Evolutionary conservation across 768 basidiomycete species (phyloP).

Genomic region (Tricholoma sp.): DNA sequence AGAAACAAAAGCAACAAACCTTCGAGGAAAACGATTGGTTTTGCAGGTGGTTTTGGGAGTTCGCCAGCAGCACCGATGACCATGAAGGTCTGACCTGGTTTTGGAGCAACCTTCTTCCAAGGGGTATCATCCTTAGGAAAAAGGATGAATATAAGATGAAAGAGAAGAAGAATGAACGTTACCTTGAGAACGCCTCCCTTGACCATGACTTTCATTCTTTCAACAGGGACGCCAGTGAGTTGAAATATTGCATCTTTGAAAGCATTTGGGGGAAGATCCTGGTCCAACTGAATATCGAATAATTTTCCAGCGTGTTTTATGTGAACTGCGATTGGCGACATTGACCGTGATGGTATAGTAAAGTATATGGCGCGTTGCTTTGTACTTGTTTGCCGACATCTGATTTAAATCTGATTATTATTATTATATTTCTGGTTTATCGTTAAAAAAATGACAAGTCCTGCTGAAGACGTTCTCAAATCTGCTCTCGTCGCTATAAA

Average conservation of each 20-base stretch:
- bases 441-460: no score
- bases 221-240: slow-evolving; percentile 79
- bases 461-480: slow-evolving; percentile 61
- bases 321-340: slow-evolving; percentile 70
- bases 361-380: slow-evolving; percentile 7
- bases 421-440: no score
- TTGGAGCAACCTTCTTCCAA: slow-evolving; percentile 80
- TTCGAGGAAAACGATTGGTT: slow-evolving; percentile 80
- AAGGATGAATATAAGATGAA: background rate
- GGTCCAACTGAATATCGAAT: slow-evolving; percentile 66
- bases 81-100: slow-evolving; percentile 84
- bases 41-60: slow-evolving; percentile 80
- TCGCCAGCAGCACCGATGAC: slow-evolving; percentile 93
- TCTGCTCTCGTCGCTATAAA: slow-evolving; percentile 50
- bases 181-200: slow-evolving; percentile 91
- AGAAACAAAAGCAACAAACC: slow-evolving; percentile 37
- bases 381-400: background rate
- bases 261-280: slow-evolving; percentile 55
- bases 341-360: slow-evolving; percentile 24
- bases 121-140: slow-evolving; percentile 71
- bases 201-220: slow-evolving; percentile 97
- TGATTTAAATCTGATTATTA: background rate
- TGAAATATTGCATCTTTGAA: slow-evolving; percentile 86
- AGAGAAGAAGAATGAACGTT: slow-evolving; percentile 15
- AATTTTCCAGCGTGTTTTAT: slow-evolving; percentile 90